Base-by-base conservation (phyloP, 768 basidiomycete genomes). In the Amanita exitialis region DNA sequence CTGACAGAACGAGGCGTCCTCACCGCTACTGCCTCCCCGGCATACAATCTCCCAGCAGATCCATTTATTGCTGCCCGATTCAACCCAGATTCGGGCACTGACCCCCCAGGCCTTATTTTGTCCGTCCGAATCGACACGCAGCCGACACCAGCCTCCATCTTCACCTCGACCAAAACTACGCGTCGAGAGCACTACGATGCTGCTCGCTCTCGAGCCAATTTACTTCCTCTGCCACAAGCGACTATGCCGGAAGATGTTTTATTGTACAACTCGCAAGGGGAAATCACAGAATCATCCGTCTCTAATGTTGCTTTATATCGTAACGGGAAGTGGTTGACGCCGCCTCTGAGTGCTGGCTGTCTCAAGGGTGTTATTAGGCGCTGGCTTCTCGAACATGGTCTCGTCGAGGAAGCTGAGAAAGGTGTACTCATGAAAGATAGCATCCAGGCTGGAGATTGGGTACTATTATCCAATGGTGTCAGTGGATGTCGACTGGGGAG, bases 131-230 rank as follows among this genome's bases (percentile, higher is more conserved):
- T 88, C 41, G 88, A 90, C 64, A 69, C 66, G 2, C 60, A 70
- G 52, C 64, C 77, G 10, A 83, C 82, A 1, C 62, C 72, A 3
- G 66, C 75, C 0, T 79, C 82, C 13, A 50, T 75, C 20, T 84
- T 81, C 59, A 83, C 84, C 0, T 58, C 63, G 18, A 82, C 85
- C 43, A 91, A 91, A 64, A 90, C 89, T 0, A 89, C 86, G 1
- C 52, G 69, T 35, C 76, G 88, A 43, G 53, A 60, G 6, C 62
- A 73, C 9, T 91, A 90, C 58, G 70, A 80, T 23, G 69, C 70
- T 32, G 84, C 88, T 1, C 80, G 88, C n/a, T 56, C 59, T 1
- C 77, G 87, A 38, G 75, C 69, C 42, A 67, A 70, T 48, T 64
- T 80, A 15, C 68, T 71, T 18, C 62, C 70, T 6, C 54, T 65